Conservation (phyloP, 2,329 filamentous ascomycete genomes). For the Calonectria montana region DNA sequence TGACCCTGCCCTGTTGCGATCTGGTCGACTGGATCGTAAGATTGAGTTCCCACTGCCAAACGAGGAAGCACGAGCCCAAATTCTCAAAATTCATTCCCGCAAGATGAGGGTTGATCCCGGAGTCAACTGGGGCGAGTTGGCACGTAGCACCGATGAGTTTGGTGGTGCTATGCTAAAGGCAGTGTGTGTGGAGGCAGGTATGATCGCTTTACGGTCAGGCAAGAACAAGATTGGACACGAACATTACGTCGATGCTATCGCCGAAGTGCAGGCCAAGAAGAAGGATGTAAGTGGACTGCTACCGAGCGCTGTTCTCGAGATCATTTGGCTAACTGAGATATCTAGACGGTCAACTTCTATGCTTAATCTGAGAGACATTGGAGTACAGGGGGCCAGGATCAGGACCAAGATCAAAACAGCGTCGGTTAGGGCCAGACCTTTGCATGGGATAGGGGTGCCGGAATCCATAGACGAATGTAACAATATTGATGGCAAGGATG, state of each 20-base stretch:
- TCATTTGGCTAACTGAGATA: slow-evolving; percentile 26
- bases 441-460: slow-evolving; percentile 33
- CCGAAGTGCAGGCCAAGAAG: slow-evolving; percentile 96
- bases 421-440: slow-evolving; percentile 21
- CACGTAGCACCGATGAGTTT: slow-evolving; percentile 97
- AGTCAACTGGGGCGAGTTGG: slow-evolving; percentile 96
- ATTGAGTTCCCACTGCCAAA: slow-evolving; percentile 99
- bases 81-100: slow-evolving; percentile 94
- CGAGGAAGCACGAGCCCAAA: slow-evolving; percentile 96
- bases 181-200: slow-evolving; percentile 97
- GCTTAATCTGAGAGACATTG: slow-evolving; percentile 49
- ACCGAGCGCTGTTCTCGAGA: neutral
- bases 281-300: slow-evolving; percentile 74
- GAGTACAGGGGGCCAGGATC: neutral
- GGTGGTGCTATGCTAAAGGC: slow-evolving; percentile 98
- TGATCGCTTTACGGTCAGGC: slow-evolving; percentile 95
- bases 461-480: slow-evolving; percentile 43
- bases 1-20: slow-evolving; percentile 90
- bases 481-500: slow-evolving; percentile 33
- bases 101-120: slow-evolving; percentile 97
- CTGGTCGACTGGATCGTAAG: slow-evolving; percentile 93
- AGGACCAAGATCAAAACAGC: slow-evolving; percentile 12
- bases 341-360: slow-evolving; percentile 68
- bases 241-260: slow-evolving; percentile 98
- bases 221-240: slow-evolving; percentile 98